Percentiles rank a stretch among this genome's conserved stretches.
Evolutionary conservation across 345 rosid genomes (phyloP).

Genomic region (Anastatica hierochuntica): DNA sequence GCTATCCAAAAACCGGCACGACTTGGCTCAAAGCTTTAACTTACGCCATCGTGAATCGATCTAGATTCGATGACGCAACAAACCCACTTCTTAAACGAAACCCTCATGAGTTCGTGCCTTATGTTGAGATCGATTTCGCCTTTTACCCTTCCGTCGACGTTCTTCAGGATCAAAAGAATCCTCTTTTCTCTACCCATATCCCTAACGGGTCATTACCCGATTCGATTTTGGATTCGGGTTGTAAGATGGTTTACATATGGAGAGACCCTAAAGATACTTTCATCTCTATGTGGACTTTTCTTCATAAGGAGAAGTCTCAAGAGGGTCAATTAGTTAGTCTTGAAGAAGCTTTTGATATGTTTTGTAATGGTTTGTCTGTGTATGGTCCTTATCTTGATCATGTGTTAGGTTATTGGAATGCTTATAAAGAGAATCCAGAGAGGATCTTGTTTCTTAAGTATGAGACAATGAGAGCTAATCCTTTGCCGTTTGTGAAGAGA

Average conservation of each 20-base stretch:
- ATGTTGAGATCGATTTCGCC: conserved; percentile 32
- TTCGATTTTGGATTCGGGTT: conserved; percentile 17
- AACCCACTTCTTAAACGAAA: conserved; percentile 20
- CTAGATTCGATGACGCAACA: conserved; percentile 5
- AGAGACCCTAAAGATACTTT: conserved; percentile 30
- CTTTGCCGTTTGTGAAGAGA: conserved; percentile 27
- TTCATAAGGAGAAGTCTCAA: conserved; percentile 30
- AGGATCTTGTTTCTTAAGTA: no score
- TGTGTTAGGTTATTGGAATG: conserved; percentile 28
- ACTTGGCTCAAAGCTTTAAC: conserved; percentile 35
- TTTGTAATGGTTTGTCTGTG: conserved; percentile 26
- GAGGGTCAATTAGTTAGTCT: conserved; percentile 23
- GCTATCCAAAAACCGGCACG: conserved; percentile 32
- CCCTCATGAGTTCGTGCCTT: no score
- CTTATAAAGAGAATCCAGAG: conserved; percentile 19
- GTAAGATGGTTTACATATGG: conserved; percentile 31
- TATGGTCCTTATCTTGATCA: conserved; percentile 33
- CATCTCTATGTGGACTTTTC: conserved; percentile 31
- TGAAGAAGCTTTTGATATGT: conserved; percentile 25
- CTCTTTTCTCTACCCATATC: conserved; percentile 28
- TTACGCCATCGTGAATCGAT: conserved; percentile 21
- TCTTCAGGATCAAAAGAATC: conserved; percentile 18
- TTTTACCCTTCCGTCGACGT: conserved; percentile 26
- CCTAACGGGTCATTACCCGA: conserved; percentile 22
- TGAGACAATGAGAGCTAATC: conserved; percentile 27